Evolutionary conservation across 441 rosid species (phyloP).

Genomic region (Aleurites moluccanus): DNA sequence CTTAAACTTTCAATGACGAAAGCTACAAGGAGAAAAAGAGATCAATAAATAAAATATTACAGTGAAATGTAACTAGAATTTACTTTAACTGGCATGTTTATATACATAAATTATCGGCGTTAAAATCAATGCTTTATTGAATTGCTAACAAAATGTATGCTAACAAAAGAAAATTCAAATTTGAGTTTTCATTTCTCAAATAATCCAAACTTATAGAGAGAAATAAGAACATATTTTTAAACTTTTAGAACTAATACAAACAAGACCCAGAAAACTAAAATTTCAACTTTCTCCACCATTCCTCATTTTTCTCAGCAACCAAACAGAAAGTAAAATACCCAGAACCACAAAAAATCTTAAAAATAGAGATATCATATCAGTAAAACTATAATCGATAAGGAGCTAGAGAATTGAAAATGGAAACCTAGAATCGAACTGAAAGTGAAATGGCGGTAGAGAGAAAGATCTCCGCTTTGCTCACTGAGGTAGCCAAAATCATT

Average conservation of each 20-base stretch:
- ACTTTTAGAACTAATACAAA: slow-evolving; percentile 5
- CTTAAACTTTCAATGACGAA: neutral
- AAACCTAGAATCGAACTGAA: slow-evolving; percentile 11
- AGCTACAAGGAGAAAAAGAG: neutral
- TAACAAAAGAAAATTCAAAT: neutral
- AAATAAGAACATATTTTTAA: neutral
- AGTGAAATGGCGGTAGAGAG: slow-evolving; percentile 22
- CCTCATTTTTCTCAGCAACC: slow-evolving; percentile 15
- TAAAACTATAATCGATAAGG: neutral
- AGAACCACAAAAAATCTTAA: neutral
- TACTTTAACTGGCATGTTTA: neutral
- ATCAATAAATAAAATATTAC: neutral
- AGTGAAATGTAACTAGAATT: neutral
- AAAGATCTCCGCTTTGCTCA: slow-evolving; percentile 31
- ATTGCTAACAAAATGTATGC: neutral
- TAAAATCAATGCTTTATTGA: neutral
- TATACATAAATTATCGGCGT: neutral
- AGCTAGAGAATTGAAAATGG: slow-evolving; percentile 7
- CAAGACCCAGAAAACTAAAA: slow-evolving; percentile 13
- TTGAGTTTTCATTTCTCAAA: neutral
- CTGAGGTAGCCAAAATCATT: slow-evolving; percentile 1
- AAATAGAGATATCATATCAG: neutral
- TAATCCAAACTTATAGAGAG: neutral
- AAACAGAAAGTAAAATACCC: slow-evolving; percentile 6
- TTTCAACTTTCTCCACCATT: slow-evolving; percentile 9